phyloP scores from a whole-genome alignment of 306 rosid genomes.

The Chamaecrista fasciculata region DNA sequence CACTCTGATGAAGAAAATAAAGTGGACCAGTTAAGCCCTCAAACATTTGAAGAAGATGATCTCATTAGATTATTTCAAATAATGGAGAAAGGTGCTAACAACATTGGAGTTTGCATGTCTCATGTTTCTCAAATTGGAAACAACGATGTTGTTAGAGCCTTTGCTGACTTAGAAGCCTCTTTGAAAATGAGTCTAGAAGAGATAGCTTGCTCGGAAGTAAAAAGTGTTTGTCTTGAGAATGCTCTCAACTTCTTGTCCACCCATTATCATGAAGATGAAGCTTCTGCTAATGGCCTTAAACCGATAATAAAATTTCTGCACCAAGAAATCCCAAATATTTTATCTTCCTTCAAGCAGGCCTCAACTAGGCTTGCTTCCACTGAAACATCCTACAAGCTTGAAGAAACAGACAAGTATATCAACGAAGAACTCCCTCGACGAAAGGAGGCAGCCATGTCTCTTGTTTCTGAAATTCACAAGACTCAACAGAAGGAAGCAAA shows the following conservation, averaged over 20 bases:
- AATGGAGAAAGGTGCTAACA: neutral
- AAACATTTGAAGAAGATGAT: neutral
- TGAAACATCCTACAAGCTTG: neutral
- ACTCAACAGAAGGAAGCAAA: neutral
- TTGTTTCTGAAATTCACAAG: too few species aligned
- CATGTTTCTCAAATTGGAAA: neutral
- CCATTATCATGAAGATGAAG: neutral
- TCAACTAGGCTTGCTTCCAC: neutral
- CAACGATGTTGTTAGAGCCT: neutral
- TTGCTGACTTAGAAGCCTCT: neutral
- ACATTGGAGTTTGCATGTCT: neutral
- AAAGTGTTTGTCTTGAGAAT: neutral
- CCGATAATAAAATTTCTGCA: too few species aligned
- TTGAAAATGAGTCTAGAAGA: neutral
- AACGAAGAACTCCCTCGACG: too few species aligned
- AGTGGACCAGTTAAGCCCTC: neutral
- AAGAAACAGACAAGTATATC: too few species aligned
- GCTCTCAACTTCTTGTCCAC: neutral
- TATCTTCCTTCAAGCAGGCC: too few species aligned
- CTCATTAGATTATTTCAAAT: neutral
- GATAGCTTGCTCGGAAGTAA: neutral
- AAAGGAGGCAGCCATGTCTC: too few species aligned
- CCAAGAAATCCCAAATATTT: too few species aligned
- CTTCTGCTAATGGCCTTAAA: too few species aligned
- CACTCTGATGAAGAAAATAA: neutral